A percentile compares a stretch with the other conserved stretches of the same genome.
Conservation (phyloP, 768 basidiomycete genomes). For the Trametes meyenii region DNA sequence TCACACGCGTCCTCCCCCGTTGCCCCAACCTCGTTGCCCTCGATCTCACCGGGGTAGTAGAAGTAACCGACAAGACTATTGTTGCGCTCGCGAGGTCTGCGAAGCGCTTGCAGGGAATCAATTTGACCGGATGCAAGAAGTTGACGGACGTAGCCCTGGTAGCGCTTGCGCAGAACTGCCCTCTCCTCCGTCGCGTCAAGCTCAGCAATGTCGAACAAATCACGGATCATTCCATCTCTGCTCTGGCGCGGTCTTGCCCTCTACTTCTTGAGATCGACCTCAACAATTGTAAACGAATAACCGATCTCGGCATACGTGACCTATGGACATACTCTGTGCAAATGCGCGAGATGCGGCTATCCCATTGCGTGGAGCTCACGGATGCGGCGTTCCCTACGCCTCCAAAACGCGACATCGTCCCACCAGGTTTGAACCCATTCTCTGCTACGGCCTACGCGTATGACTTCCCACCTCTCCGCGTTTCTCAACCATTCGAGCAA, state of each 20-base stretch:
- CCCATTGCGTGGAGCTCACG: slow-evolving; percentile 75
- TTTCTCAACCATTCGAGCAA: slow-evolving; percentile 72
- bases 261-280: slow-evolving; percentile 94
- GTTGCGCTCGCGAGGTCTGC: slow-evolving; percentile 70
- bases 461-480: slow-evolving; percentile 66
- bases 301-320: slow-evolving; percentile 77
- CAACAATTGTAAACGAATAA: slow-evolving; percentile 76
- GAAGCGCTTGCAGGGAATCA: slow-evolving; percentile 86
- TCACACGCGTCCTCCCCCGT: slow-evolving; percentile 64
- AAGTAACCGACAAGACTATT: slow-evolving; percentile 73
- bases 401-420: slow-evolving; percentile 47
- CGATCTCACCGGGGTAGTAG: slow-evolving; percentile 75
- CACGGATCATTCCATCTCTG: slow-evolving; percentile 76
- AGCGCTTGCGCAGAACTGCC: slow-evolving; percentile 75
- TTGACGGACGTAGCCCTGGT: slow-evolving; percentile 79
- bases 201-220: slow-evolving; percentile 74
- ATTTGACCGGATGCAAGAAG: slow-evolving; percentile 79
- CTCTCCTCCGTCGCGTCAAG: slow-evolving; percentile 86
- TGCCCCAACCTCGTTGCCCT: slow-evolving; percentile 83
- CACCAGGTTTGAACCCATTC: slow-evolving; percentile 39
- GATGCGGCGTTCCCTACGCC: slow-evolving; percentile 86
- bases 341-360: slow-evolving; percentile 90
- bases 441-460: slow-evolving; percentile 36
- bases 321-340: slow-evolving; percentile 80
- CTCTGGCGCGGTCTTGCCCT: slow-evolving; percentile 77